Conservation (phyloP, 2,329 filamentous ascomycete genomes). For the Hypoxylon sp. region DNA sequence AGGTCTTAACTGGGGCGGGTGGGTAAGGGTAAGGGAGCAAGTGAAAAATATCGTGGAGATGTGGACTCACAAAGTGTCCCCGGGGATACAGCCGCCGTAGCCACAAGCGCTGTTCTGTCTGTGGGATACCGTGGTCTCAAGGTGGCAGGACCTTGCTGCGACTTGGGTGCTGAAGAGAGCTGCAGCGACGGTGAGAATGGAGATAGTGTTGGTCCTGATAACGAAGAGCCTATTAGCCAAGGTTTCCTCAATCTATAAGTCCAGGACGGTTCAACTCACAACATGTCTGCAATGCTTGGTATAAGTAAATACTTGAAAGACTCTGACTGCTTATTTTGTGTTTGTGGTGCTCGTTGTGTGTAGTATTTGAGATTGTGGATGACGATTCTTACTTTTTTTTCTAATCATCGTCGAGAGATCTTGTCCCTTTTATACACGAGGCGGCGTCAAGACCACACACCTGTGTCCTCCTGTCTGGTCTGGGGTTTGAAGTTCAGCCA, state of each 20-base stretch:
- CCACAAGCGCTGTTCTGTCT: conserved; percentile 18
- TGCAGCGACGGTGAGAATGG: conserved; percentile 10
- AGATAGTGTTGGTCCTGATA: conserved; percentile 12
- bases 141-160: conserved; percentile 14
- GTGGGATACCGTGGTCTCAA: conserved; percentile 15
- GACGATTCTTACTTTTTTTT: conserved; percentile 5
- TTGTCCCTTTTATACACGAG: conserved; percentile 5
- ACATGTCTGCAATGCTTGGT: conserved; percentile 6
- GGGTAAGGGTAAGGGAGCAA: neutral
- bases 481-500: neutral
- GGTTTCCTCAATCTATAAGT: no score
- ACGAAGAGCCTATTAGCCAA: neutral
- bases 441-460: neutral
- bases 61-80: conserved; percentile 8
- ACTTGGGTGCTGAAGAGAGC: conserved; percentile 17
- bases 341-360: neutral
- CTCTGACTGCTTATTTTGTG: neutral
- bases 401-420: conserved; percentile 1
- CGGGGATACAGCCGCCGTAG: conserved; percentile 12
- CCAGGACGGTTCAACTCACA: conserved; percentile 1
- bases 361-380: neutral
- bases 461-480: neutral
- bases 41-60: neutral
- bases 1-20: neutral
- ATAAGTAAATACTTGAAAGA: neutral